A percentile compares a stretch with the other conserved stretches of the same genome.
These are phyloP conservation scores for Ophioceras dolichostomum DNA, from an alignment of 2,329 filamentous ascomycete genomes.

Conservation along the genomic window DNA sequence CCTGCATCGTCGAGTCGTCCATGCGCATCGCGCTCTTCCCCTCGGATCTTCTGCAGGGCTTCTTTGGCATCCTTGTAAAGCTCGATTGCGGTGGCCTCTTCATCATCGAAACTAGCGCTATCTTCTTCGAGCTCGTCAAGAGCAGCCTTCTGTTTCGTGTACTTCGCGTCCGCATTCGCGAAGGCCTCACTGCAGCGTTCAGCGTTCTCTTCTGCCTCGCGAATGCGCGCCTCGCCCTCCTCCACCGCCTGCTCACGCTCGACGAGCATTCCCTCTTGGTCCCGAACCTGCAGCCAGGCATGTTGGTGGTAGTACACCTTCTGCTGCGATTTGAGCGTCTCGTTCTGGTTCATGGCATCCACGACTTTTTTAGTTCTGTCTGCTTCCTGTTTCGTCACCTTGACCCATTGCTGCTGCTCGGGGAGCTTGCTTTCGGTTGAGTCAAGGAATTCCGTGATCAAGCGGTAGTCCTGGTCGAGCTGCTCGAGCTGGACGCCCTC, in stretches of 20 bases:
- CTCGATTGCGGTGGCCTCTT: conserved; percentile 20
- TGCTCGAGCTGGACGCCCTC: conserved; percentile 90
- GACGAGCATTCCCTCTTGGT: conserved; percentile 49
- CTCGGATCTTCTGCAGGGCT: conserved; percentile 41
- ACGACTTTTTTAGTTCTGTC: conserved; percentile 53
- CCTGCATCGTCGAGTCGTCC: conserved; percentile 41
- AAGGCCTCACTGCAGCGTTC: not conserved
- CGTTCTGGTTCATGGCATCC: conserved; percentile 52
- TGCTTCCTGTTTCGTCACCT: conserved; percentile 40
- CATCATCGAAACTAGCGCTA: conserved; percentile 29
- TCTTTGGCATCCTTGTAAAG: conserved; percentile 27
- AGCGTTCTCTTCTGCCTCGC: conserved; percentile 16
- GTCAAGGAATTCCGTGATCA: conserved; percentile 70
- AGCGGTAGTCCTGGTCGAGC: conserved; percentile 78
- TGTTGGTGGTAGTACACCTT: conserved; percentile 51
- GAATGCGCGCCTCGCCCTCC: conserved; percentile 28
- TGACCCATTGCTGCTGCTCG: conserved; percentile 50
- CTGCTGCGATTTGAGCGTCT: conserved; percentile 49
- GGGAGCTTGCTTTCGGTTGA: conserved; percentile 53
- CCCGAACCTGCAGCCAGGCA: conserved; percentile 78
- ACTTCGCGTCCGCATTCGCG: not conserved
- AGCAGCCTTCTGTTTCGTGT: too few species aligned
- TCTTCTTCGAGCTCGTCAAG: too few species aligned
- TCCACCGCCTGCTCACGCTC: conserved; percentile 22
- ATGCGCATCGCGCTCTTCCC: conserved; percentile 55